Conservation (phyloP, 192 early-diverging fungal species). For the Piromyces finnis region DNA sequence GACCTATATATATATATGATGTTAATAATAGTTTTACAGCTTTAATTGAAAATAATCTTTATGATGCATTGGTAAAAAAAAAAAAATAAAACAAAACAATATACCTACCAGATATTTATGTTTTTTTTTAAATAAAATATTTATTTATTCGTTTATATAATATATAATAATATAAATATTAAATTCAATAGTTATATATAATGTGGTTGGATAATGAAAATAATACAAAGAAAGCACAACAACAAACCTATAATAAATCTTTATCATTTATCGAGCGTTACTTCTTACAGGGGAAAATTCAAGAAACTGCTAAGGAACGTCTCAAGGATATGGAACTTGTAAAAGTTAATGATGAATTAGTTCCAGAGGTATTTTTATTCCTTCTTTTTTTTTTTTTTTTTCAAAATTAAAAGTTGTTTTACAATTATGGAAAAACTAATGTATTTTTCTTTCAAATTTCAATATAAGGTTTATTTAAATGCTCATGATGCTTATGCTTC, state of each 20-base stretch:
- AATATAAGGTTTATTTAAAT: conserved; percentile 55
- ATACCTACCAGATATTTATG: too few relatives aligned
- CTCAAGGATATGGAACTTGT: conserved; percentile 29
- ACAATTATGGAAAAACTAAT: too few relatives aligned
- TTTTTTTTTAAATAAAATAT: too few relatives aligned
- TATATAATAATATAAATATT: too few relatives aligned
- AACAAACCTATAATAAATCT: conserved; percentile 49
- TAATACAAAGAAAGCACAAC: conserved; percentile 42
- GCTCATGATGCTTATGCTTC: conserved; percentile 44
- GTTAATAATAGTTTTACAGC: conserved; percentile 31
- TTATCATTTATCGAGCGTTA: conserved; percentile 51
- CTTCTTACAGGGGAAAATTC: conserved; percentile 51
- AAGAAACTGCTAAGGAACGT: conserved; percentile 43
- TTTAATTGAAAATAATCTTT: conserved; percentile 60
- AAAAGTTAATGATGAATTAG: neutral
- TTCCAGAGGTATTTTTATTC: neutral
- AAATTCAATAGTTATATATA: conserved; percentile 32
- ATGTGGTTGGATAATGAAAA: conserved; percentile 74
- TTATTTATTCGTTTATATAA: too few relatives aligned
- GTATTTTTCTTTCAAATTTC: too few relatives aligned
- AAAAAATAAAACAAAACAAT: too few relatives aligned
- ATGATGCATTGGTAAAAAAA: conserved; percentile 45
- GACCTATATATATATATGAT: too few relatives aligned
- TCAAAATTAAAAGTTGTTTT: neutral
- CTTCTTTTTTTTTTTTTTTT: neutral